Evolutionary conservation across 2,329 filamentous ascomycete species (phyloP).

Genomic region (Colletotrichum cordylinicola): DNA sequence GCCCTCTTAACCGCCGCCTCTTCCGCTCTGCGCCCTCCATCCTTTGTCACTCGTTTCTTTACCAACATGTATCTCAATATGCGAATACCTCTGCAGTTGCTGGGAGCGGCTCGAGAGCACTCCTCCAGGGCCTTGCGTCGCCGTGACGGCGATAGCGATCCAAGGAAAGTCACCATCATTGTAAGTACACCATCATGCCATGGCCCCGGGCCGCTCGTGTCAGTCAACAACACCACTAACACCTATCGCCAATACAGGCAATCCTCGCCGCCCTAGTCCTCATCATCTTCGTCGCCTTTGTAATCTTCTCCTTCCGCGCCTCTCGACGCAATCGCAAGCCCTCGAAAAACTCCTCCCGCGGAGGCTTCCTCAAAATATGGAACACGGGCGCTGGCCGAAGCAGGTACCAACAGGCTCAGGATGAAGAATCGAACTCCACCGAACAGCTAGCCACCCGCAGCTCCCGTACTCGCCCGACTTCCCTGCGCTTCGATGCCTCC

Average conservation of each 20-base stretch:
- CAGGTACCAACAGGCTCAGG: constrained; percentile 36
- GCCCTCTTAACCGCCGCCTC: not conserved
- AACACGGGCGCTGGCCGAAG: not conserved
- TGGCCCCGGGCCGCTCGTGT: not conserved
- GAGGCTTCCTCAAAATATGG: constrained; percentile 19
- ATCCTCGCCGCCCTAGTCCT: constrained; percentile 28
- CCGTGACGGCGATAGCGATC: constrained; percentile 1
- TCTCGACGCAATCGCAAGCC: constrained; percentile 38
- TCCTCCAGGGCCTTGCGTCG: not conserved
- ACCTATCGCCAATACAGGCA: constrained; percentile 22
- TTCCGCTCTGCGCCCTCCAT: not conserved
- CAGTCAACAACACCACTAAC: not conserved
- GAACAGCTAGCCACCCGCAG: not conserved
- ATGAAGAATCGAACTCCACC: constrained; percentile 29
- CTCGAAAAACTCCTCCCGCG: not conserved
- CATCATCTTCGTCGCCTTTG: constrained; percentile 26
- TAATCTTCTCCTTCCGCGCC: constrained; percentile 26
- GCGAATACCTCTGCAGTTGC: constrained; percentile 1
- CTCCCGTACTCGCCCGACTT: not conserved
- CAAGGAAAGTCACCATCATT: constrained; percentile 16
- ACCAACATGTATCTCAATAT: constrained; percentile 10
- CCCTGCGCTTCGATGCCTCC: constrained; percentile 17
- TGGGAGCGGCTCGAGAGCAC: not conserved
- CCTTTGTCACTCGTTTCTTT: constrained; percentile 12
- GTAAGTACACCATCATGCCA: constrained; percentile 3